Evolutionary conservation across 23 red algal species (phyloP), one percentile per base, ranked within the genome.

Genomic region (Pyropia haitanensis): DNA sequence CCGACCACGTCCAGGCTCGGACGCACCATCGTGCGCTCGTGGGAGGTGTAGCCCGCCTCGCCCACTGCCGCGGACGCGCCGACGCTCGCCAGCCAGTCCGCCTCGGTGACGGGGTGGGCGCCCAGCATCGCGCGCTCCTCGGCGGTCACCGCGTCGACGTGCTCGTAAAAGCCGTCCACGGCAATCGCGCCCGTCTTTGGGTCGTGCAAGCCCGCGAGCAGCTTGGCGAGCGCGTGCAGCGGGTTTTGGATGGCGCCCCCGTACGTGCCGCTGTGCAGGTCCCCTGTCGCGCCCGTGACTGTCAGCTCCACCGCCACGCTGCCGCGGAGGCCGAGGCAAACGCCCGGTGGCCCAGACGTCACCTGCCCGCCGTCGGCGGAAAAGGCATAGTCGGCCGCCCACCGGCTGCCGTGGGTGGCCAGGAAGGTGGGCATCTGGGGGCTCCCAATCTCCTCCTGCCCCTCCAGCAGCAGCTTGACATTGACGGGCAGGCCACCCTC

Each of bases 1-100:
- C 90, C 90, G 3, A 95, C 90, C 28, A 95, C 70, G 70, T 95
- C 90, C 24, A 95, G 31, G 21, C 75, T 83, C 27, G 90, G 90
- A n/a, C 90, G 81, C 30, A 69, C 27, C 67, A 75, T 76, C 54
- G 77, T 72, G 12, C 90, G 71, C 59, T 87, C 90, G 27, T 73
- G 53, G 57, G 76, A 77, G 26, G 62, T 49, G 32, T 69, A 77
- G 5, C 72, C 72, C 46, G 58, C 49, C 53, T 87, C 81, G 5
- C 81, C 81, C 27, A 68, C n/a, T 56, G 52, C 61, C 53, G 65
- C 71, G 69, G 70, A 76, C 49, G 75, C 81, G 10, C 70, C 70
- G 46, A 69, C 46, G 16, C 27, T 32, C 26, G 53, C 64, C 6
- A 87, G 65, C 53, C 58, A 52, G 7, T 87, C 71, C 16, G 53